Base-by-base conservation (phyloP, 1,139 yeast genomes). In the Yamadazyma diddensiae region DNA sequence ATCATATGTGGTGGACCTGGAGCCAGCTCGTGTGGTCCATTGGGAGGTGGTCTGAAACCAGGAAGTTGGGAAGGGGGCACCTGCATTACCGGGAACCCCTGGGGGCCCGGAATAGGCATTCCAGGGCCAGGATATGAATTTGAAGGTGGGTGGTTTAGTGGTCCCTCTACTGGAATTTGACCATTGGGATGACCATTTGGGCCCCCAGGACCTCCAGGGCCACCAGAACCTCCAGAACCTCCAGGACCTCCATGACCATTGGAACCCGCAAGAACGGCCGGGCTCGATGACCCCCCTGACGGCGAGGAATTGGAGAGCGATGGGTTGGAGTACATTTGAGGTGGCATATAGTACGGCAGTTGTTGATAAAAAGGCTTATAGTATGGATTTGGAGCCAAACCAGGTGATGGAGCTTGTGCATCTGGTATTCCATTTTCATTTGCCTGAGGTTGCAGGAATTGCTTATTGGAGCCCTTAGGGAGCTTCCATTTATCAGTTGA, bases 341-440 rank as follows among this genome's bases (percentile, higher is more conserved):
- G 42, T 22, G 29, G 29, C 15, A 15, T 24, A 9, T 27, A 35
- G 12, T 24, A 18, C 15, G 25, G 35, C 14, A 30, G 39, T n/a
- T 26, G 33, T 12, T 26, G 35, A 14, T 26, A 30, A 20, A 24
- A 35, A 6, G 33, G 26, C 15, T 34, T 28, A 12, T 7, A 21
- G n/a, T 21, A n/a, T n/a, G n/a, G n/a, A n/a, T n/a, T n/a, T n/a
- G n/a, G n/a, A n/a, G n/a, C n/a, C n/a, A n/a, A n/a, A n/a, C n/a
- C n/a, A n/a, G n/a, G n/a, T n/a, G n/a, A n/a, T n/a, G n/a, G n/a
- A n/a, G n/a, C n/a, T n/a, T n/a, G n/a, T n/a, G n/a, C n/a, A n/a
- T n/a, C n/a, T n/a, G n/a, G n/a, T n/a, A n/a, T n/a, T n/a, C n/a
- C n/a, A 8, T 21, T n/a, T 6, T 21, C 12, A 8, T 5, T 21